phyloP scores from a whole-genome alignment of 192 early-diverging fungal species.

The Coemansia sp. region DNA sequence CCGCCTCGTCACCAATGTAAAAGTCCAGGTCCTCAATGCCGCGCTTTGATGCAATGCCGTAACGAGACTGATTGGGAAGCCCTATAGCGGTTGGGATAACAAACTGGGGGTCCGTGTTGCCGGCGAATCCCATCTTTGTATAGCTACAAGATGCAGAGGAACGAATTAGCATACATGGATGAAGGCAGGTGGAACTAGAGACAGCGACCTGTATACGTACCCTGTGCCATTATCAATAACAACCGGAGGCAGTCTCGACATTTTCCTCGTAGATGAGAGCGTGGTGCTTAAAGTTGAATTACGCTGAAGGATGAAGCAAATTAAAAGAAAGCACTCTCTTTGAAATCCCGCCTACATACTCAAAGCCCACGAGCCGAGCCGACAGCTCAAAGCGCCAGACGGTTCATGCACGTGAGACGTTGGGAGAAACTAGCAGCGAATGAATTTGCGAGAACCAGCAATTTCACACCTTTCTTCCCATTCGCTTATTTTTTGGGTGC shows the following conservation, averaged over 20 bases:
- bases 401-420: not conserved
- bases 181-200: not conserved
- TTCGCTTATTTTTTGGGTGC: conserved; percentile 6
- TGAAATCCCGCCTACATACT: not conserved
- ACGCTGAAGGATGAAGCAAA: not conserved
- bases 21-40: conserved; percentile 98
- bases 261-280: conserved; percentile 7
- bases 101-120: conserved; percentile 95
- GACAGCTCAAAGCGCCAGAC: not conserved
- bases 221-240: conserved; percentile 99
- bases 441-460: not conserved
- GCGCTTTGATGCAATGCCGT: conserved; percentile 88
- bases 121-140: conserved; percentile 97
- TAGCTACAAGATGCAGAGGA: conserved; percentile 49
- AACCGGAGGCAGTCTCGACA: conserved; percentile 65
- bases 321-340: not conserved
- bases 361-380: conserved; percentile 6
- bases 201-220: conserved; percentile 47
- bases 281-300: not conserved
- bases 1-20: conserved; percentile 94
- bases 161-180: conserved; percentile 9
- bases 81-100: conserved; percentile 95
- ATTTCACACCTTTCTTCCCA: conserved; percentile 7
- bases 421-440: not conserved
- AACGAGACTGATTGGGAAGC: conserved; percentile 50